Evolutionary conservation across 768 basidiomycete genomes (phyloP).

Genomic region (Xerocomellus chrysenteron): DNA sequence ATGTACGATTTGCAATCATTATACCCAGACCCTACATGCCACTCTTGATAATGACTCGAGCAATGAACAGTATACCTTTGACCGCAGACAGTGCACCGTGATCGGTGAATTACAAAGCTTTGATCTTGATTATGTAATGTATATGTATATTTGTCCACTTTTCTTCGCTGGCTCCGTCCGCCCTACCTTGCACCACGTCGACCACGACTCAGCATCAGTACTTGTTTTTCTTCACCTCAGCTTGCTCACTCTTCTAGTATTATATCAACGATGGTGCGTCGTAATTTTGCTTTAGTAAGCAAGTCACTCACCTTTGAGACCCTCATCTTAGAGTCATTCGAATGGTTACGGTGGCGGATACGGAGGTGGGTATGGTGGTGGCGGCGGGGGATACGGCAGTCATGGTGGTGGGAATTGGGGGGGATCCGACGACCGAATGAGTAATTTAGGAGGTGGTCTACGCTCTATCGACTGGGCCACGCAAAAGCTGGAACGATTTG

Average conservation of each 20-base stretch:
- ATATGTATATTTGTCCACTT: conserved; percentile 15
- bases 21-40: conserved; percentile 2
- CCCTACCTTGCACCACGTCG: conserved; percentile 20
- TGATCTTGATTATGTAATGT: conserved; percentile 1
- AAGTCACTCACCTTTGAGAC: not conserved
- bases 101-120: conserved; percentile 5
- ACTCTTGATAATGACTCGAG: no score
- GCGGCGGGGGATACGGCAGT: conserved; percentile 22
- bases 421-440: conserved; percentile 64
- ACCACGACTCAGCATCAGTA: conserved; percentile 19
- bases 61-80: no score
- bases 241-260: not conserved
- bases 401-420: conserved; percentile 35
- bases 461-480: conserved; percentile 82
- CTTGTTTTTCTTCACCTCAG: not conserved
- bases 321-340: conserved; percentile 24
- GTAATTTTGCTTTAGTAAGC: not conserved
- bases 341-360: conserved; percentile 36
- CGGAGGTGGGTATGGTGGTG: conserved; percentile 26
- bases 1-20: no score
- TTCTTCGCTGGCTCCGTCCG: conserved; percentile 14
- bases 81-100: no score
- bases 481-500: conserved; percentile 77
- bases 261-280: conserved; percentile 21
- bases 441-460: conserved; percentile 77